Base-by-base conservation (phyloP, 352 stramenopile species). In the Phytopythium mirpurense region DNA sequence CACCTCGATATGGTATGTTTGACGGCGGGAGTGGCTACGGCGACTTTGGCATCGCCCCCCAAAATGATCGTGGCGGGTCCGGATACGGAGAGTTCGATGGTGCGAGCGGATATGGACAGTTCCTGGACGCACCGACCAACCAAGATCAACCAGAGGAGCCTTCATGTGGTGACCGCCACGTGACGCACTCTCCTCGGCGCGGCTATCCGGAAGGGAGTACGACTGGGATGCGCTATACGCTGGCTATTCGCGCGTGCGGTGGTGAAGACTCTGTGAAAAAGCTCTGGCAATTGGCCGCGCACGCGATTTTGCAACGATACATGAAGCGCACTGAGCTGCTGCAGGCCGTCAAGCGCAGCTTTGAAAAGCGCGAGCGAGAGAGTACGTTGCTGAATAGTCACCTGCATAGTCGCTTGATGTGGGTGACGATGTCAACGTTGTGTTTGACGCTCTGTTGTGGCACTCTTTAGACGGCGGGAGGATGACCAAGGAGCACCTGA, bases 401-500 rank as follows among this genome's bases (percentile, higher is more conserved):
- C n/a, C n/a, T n/a, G n/a, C n/a, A n/a, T n/a, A n/a, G n/a, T n/a
- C n/a, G n/a, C n/a, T n/a, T n/a, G n/a, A n/a, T n/a, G n/a, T n/a
- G n/a, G n/a, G n/a, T n/a, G n/a, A n/a, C n/a, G n/a, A n/a, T n/a
- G n/a, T n/a, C n/a, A n/a, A n/a, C n/a, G n/a, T n/a, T n/a, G n/a
- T n/a, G n/a, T n/a, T n/a, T n/a, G n/a, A n/a, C n/a, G n/a, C n/a
- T n/a, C n/a, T n/a, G n/a, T n/a, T n/a, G n/a, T n/a, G n/a, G n/a
- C n/a, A n/a, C 5, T 23, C n/a, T 8, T 7, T 9, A 83, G 68
- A 79, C 36, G 56, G 66, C 18, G 70, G 72, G 26, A 53, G 58
- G 35, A 82, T 84, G 70, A 74, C 59, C 16, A 78, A 84, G 35
- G 45, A 50, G 3, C 66, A 83, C 12, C 40, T 88, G 31, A 83